Evolutionary conservation across 2,329 filamentous ascomycete genomes (phyloP).

Genomic region (Sclerotinia glacialis): DNA sequence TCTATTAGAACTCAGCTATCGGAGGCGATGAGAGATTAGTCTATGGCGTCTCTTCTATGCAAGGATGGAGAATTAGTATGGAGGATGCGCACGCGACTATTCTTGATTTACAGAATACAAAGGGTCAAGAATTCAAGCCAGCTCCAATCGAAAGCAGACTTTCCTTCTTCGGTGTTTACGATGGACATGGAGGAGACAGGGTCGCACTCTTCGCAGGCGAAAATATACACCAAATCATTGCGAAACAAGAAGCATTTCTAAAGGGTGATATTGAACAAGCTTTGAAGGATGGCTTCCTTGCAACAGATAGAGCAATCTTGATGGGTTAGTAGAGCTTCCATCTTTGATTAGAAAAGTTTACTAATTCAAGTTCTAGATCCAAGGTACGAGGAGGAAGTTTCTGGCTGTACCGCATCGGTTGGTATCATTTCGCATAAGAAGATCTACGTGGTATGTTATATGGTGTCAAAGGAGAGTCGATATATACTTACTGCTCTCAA

Average conservation of each 20-base stretch:
- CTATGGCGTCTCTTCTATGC: slow-evolving; percentile 97
- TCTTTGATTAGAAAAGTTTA: slow-evolving; percentile 22
- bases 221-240: slow-evolving; percentile 88
- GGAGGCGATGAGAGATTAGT: slow-evolving; percentile 90
- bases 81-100: slow-evolving; percentile 91
- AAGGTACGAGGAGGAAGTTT: slow-evolving; percentile 95
- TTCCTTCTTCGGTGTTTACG: slow-evolving; percentile 97
- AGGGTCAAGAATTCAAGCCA: slow-evolving; percentile 51
- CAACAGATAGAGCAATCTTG: slow-evolving; percentile 91
- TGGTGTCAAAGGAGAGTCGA: slow-evolving; percentile 31
- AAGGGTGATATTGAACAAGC: slow-evolving; percentile 90
- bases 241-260: slow-evolving; percentile 93
- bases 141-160: slow-evolving; percentile 67
- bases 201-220: slow-evolving; percentile 91
- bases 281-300: slow-evolving; percentile 94
- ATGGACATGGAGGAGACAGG: slow-evolving; percentile 95
- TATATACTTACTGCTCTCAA: slow-evolving; percentile 43
- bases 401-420: slow-evolving; percentile 93
- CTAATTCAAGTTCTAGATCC: slow-evolving; percentile 64
- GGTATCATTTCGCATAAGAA: slow-evolving; percentile 85
- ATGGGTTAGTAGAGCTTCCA: slow-evolving; percentile 62
- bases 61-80: slow-evolving; percentile 99
- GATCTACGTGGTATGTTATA: slow-evolving; percentile 82
- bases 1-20: slow-evolving; percentile 72
- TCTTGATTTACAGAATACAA: slow-evolving; percentile 73